Percentiles rank a stretch among this genome's conserved stretches.
phyloP scores from a whole-genome alignment of 208 protist species.

The Porcisia deanei region DNA sequence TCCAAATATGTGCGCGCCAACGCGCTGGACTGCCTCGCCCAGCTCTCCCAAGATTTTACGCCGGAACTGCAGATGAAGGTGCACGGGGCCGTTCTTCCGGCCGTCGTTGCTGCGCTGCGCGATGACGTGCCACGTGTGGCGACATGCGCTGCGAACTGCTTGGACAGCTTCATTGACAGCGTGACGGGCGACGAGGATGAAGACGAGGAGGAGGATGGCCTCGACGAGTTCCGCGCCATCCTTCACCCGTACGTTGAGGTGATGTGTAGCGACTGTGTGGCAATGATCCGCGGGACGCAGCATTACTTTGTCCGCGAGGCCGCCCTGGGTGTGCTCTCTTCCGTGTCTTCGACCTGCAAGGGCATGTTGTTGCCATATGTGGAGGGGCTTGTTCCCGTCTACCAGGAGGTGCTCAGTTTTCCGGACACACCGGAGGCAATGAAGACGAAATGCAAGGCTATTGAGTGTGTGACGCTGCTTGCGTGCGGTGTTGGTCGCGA shows the following conservation, averaged over 20 bases:
- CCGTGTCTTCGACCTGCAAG: constrained; percentile 68
- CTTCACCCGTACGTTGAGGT: constrained; percentile 65
- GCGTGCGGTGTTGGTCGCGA: constrained; percentile 80
- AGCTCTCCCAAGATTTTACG: constrained; percentile 74
- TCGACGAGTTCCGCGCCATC: constrained; percentile 38
- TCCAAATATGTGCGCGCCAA: constrained; percentile 79
- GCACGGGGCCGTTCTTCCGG: constrained; percentile 52
- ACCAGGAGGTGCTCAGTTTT: constrained; percentile 66
- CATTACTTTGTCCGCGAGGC: constrained; percentile 66
- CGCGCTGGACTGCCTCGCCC: constrained; percentile 71
- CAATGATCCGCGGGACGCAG: constrained; percentile 44
- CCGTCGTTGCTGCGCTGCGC: constrained; percentile 49
- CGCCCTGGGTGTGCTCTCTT: constrained; percentile 71
- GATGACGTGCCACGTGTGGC: constrained; percentile 74
- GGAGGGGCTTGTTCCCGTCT: constrained; percentile 66
- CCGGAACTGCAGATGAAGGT: constrained; percentile 59
- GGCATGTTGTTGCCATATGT: constrained; percentile 57
- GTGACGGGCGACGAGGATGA: constrained; percentile 54
- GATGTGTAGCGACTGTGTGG: constrained; percentile 63
- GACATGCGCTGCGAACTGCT: constrained; percentile 60
- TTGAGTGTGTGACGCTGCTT: constrained; percentile 86
- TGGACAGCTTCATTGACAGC: constrained; percentile 80
- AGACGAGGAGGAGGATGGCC: constrained; percentile 43
- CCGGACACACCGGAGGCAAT: constrained; percentile 68
- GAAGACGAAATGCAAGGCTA: constrained; percentile 80